Evolutionary conservation across 1,139 yeast genomes (phyloP), one percentile per base, ranked within the genome.

Genomic region (Geotrichum reessii): DNA sequence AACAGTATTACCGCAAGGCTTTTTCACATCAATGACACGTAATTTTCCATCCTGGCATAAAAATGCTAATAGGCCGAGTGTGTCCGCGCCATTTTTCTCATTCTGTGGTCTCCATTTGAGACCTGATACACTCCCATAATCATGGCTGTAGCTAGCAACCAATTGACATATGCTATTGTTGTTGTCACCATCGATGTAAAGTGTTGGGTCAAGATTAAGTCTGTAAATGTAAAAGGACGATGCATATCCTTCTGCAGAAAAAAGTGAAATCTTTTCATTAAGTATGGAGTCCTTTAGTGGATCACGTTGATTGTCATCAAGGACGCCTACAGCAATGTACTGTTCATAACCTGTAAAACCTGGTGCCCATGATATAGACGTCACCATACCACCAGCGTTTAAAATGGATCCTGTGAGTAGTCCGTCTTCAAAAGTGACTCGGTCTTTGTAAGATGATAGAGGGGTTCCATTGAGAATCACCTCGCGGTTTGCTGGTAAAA

Each of bases 21-120:
- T 9, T n/a, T 56, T 56, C 12, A 58, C 70, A 57, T 79, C 79
- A 53, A 87, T 69, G 2, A 86, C 68, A 58, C 85, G 83, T 3
- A 84, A 71, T 3, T 75, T 71, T 0, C 95, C 95, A 69, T 86
- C 89, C 50, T 83, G 83, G 64, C 82, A 84, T 0, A 79, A 76
- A 17, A 84, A 85, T 0, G 81, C 80, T 19, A 86, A 65, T 0
- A 81, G 69, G 9, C 84, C 74, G 1, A 73, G 61, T 0, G 66
- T 65, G 9, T 66, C 68, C 5, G 67, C 58, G 12, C 58, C 57
- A 17, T 37, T 37, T 37, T 37, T 37, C n/a, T 37, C 44, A 14
- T 37, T 37, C 21, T 37, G 44, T 12, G 76, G 76, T 40, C 78
- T 75, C 87, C 89, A 85, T 53, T 76, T 75, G 59, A 87, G 65